phyloP scores from a whole-genome alignment of 2,329 filamentous ascomycete species.

The Exophiala xenobiotica region DNA sequence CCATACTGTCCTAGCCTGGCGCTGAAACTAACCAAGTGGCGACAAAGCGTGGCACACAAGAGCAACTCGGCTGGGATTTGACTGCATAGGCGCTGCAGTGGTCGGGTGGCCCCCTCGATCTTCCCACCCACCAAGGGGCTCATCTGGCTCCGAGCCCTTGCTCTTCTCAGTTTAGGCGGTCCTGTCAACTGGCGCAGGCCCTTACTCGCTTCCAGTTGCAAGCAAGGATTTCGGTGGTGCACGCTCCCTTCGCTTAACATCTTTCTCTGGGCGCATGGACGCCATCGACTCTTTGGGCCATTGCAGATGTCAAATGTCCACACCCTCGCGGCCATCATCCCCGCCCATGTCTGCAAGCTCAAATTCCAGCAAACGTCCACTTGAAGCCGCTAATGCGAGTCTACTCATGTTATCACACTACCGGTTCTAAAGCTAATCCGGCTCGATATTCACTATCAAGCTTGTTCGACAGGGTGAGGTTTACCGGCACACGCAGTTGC shows the following conservation, averaged over 20 bases:
- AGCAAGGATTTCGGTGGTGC: conserved; percentile 7
- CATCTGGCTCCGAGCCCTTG: not conserved
- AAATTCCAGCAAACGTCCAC: not conserved
- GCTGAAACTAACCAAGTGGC: not conserved
- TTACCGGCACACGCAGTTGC: too few relatives aligned
- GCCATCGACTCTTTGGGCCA: conserved; percentile 8
- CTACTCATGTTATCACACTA: conserved; percentile 8
- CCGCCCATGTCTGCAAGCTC: conserved; percentile 6
- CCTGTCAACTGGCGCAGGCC: not conserved
- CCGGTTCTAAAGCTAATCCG: conserved; percentile 5
- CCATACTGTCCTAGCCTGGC: not conserved
- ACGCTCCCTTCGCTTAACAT: conserved; percentile 11
- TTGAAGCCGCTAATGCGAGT: conserved; percentile 13
- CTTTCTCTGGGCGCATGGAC: conserved; percentile 8
- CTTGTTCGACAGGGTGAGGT: too few relatives aligned
- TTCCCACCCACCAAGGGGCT: not conserved
- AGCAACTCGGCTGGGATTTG: conserved; percentile 5
- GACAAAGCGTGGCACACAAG: conserved; percentile 2
- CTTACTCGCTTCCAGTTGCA: conserved; percentile 10
- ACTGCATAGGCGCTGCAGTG: conserved; percentile 8
- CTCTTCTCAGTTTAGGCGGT: conserved; percentile 6
- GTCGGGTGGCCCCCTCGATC: not conserved
- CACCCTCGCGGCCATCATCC: conserved; percentile 13
- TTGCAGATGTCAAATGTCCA: not conserved
- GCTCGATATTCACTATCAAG: not conserved